Conservation (phyloP, 2,329 filamentous ascomycete genomes). For the Myriosclerotinia scirpicola region DNA sequence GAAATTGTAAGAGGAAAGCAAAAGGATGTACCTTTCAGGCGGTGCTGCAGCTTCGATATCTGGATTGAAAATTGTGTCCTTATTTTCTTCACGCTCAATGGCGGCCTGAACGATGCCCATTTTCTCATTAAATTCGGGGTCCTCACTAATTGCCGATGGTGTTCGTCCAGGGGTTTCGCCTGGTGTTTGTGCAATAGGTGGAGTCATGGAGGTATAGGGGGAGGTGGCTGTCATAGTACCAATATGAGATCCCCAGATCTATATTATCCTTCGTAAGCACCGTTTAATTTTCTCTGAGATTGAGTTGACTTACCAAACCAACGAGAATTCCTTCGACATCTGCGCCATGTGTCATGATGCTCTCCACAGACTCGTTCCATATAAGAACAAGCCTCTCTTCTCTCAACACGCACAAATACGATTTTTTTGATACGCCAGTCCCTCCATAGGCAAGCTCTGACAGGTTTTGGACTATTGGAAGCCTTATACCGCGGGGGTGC, state of each 20-base stretch:
- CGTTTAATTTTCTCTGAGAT: not conserved
- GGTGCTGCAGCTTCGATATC: constrained; percentile 25
- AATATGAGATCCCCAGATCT: constrained; percentile 34
- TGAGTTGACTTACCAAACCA: constrained; percentile 26
- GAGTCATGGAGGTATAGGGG: constrained; percentile 26
- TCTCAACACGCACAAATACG: constrained; percentile 29
- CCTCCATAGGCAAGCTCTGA: constrained; percentile 47
- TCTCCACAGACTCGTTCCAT: constrained; percentile 32
- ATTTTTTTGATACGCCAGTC: constrained; percentile 23
- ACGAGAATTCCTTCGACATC: constrained; percentile 31
- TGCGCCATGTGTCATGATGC: constrained; percentile 29
- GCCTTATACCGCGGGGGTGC: constrained; percentile 24
- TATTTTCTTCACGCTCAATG: constrained; percentile 30
- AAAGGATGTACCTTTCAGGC: constrained; percentile 18
- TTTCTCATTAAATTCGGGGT: constrained; percentile 27
- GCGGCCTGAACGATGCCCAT: constrained; percentile 29
- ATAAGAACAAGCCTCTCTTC: constrained; percentile 30
- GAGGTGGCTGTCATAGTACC: constrained; percentile 26
- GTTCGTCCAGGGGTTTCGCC: constrained; percentile 20
- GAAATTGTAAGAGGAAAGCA: too few relatives aligned
- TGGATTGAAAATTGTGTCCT: constrained; percentile 28
- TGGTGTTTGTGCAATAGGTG: constrained; percentile 20
- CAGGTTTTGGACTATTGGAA: constrained; percentile 49
- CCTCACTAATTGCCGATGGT: constrained; percentile 23
- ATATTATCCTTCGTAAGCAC: not conserved